Conservation (phyloP, 306 rosid genomes). For the Malus sieversii region DNA sequence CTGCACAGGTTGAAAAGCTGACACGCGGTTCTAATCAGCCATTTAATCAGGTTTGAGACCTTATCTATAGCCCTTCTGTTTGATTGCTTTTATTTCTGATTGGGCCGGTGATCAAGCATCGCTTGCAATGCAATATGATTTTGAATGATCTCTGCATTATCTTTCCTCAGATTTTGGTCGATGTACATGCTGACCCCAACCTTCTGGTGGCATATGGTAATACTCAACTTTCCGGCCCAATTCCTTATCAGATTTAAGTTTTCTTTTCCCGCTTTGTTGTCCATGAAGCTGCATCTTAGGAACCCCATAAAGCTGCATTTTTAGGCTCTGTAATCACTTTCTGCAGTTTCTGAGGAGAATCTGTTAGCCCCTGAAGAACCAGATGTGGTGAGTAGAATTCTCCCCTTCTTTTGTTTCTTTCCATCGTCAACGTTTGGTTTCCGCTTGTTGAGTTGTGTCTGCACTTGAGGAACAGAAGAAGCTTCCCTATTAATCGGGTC, state of each 20-base stretch:
- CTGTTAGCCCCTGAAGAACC: slow-evolving; percentile 54
- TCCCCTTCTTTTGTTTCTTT: not conserved
- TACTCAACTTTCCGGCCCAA: slow-evolving; percentile 9
- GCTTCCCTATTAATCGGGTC: not conserved
- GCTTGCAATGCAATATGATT: slow-evolving; percentile 1
- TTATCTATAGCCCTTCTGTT: not conserved
- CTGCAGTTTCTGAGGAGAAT: slow-evolving; percentile 90
- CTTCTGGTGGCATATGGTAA: slow-evolving; percentile 87
- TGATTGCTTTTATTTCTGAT: not conserved
- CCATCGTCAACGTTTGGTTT: not conserved
- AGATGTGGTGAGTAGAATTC: slow-evolving; percentile 44
- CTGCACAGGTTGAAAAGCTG: slow-evolving; percentile 71
- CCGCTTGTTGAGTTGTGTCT: not conserved
- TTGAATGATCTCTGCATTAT: slow-evolving; percentile 6
- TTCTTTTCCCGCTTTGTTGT: not conserved
- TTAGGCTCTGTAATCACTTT: not conserved
- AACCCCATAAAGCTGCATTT: not conserved
- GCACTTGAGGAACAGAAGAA: not conserved
- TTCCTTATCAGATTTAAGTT: not conserved
- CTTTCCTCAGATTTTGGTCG: slow-evolving; percentile 66
- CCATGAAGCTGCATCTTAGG: not conserved
- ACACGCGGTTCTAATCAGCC: slow-evolving; percentile 73
- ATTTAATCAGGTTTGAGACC: slow-evolving; percentile 63
- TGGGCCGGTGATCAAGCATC: not conserved
- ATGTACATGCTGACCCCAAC: slow-evolving; percentile 73